Conservation (phyloP, 768 basidiomycete genomes). For the Tylopilus subfusipes region DNA sequence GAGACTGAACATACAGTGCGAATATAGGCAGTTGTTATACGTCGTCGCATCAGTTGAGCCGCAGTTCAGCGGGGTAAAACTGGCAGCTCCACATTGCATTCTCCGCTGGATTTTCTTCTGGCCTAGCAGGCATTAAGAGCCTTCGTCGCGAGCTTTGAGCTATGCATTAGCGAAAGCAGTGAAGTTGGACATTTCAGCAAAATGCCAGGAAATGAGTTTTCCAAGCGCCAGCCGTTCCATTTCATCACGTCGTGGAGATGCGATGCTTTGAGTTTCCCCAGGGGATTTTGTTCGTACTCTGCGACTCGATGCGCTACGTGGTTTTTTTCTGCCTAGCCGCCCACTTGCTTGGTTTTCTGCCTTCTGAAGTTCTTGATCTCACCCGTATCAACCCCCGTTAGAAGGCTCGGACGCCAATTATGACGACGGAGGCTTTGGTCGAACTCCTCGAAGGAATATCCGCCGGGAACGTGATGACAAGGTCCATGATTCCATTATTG, state of each 20-base stretch:
- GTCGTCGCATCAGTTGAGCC: slow-evolving; percentile 36
- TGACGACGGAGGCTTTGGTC: slow-evolving; percentile 51
- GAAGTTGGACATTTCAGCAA: slow-evolving; percentile 34
- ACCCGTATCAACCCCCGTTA: slow-evolving; percentile 44
- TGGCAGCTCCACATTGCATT: slow-evolving; percentile 32
- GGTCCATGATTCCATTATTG: slow-evolving; percentile 87
- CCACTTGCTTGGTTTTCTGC: slow-evolving; percentile 37
- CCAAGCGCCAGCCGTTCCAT: slow-evolving; percentile 17
- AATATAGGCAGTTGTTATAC: slow-evolving; percentile 39
- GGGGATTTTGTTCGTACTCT: slow-evolving; percentile 19
- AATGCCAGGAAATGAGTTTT: slow-evolving; percentile 29
- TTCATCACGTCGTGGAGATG: slow-evolving; percentile 17
- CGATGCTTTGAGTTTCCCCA: slow-evolving; percentile 26
- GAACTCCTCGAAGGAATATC: slow-evolving; percentile 41
- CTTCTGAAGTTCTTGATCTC: slow-evolving; percentile 49
- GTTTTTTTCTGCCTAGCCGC: slow-evolving; percentile 40
- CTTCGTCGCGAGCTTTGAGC: slow-evolving; percentile 45
- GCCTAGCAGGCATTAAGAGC: slow-evolving; percentile 32
- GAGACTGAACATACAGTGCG: slow-evolving; percentile 50
- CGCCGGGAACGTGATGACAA: slow-evolving; percentile 86
- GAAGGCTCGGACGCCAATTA: slow-evolving; percentile 58
- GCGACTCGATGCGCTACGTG: slow-evolving; percentile 45
- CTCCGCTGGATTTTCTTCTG: slow-evolving; percentile 21
- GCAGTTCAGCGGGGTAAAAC: slow-evolving; percentile 51
- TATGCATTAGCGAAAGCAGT: slow-evolving; percentile 46